phyloP scores from a whole-genome alignment of 2,329 filamentous ascomycete genomes.

The Helotiales sp. region DNA sequence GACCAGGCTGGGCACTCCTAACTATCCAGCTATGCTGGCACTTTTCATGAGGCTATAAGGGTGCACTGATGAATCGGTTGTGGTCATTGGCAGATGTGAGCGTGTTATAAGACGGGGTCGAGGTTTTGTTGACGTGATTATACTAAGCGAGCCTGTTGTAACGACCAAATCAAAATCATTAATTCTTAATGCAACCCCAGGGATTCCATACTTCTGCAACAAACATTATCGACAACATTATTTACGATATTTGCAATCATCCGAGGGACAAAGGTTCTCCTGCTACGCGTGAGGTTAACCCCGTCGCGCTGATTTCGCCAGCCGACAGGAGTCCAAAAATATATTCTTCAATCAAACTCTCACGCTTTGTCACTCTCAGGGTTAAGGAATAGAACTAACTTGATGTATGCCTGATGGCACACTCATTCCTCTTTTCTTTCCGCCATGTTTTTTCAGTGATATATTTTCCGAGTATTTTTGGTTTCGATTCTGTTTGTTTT shows the following conservation, averaged over 20 bases:
- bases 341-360: background rate
- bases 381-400: background rate
- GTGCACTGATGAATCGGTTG: background rate
- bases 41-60: slow-evolving; percentile 30
- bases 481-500: background rate
- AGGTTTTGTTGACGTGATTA: background rate
- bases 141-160: background rate
- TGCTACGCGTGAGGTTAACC: too few relatives aligned
- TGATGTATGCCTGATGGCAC: background rate
- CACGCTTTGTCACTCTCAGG: background rate
- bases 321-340: background rate
- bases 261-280: too few relatives aligned
- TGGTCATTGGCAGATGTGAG: too few relatives aligned
- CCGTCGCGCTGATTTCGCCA: background rate
- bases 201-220: too few relatives aligned
- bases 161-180: background rate
- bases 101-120: background rate
- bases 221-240: too few relatives aligned
- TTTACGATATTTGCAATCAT: too few relatives aligned
- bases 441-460: background rate
- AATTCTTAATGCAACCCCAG: too few relatives aligned
- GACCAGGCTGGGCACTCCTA: slow-evolving; percentile 40
- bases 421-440: background rate
- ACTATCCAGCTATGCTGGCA: slow-evolving; percentile 33
- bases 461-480: background rate